A percentile compares a stretch with the other conserved stretches of the same genome.
Conservation (phyloP, 108 stramenopile species). For the Cyclotella distinguenda region DNA sequence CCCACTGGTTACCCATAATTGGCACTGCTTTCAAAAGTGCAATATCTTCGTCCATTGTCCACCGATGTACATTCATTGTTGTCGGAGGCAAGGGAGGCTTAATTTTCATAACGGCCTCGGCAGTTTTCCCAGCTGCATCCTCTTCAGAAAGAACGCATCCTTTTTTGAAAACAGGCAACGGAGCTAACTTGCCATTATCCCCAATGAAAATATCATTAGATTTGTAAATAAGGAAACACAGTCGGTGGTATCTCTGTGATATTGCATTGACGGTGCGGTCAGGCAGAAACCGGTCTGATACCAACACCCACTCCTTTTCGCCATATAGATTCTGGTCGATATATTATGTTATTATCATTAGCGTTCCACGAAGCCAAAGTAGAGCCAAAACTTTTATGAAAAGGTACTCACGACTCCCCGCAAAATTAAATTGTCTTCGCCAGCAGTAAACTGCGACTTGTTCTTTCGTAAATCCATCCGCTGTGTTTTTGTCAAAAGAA, state of each 20-base stretch:
- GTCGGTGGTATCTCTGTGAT: slow-evolving; percentile 79
- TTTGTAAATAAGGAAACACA: slow-evolving; percentile 79
- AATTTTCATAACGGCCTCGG: slow-evolving; percentile 41
- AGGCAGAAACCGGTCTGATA: slow-evolving; percentile 82
- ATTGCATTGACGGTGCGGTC: slow-evolving; percentile 75
- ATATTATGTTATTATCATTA: too few species aligned
- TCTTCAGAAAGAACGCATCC: slow-evolving; percentile 43
- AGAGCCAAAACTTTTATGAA: not conserved
- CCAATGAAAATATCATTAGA: slow-evolving; percentile 74
- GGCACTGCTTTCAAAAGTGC: slow-evolving; percentile 79
- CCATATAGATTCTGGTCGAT: slow-evolving; percentile 63
- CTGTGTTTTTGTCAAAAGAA: slow-evolving; percentile 56
- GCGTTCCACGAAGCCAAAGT: not conserved
- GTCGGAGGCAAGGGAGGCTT: slow-evolving; percentile 68
- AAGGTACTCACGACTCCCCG: slow-evolving; percentile 47
- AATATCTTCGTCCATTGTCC: slow-evolving; percentile 85
- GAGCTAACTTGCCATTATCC: slow-evolving; percentile 66
- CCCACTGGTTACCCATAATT: slow-evolving; percentile 81
- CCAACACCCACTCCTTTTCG: slow-evolving; percentile 87
- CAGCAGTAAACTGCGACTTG: slow-evolving; percentile 74
- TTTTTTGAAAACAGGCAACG: slow-evolving; percentile 48
- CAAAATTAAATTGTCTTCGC: slow-evolving; percentile 71
- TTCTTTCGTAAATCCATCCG: slow-evolving; percentile 55
- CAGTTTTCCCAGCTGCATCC: slow-evolving; percentile 8
- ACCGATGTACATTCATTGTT: slow-evolving; percentile 83